Evolutionary conservation across 306 rosid genomes (phyloP).

Genomic region (Malus sieversii): DNA sequence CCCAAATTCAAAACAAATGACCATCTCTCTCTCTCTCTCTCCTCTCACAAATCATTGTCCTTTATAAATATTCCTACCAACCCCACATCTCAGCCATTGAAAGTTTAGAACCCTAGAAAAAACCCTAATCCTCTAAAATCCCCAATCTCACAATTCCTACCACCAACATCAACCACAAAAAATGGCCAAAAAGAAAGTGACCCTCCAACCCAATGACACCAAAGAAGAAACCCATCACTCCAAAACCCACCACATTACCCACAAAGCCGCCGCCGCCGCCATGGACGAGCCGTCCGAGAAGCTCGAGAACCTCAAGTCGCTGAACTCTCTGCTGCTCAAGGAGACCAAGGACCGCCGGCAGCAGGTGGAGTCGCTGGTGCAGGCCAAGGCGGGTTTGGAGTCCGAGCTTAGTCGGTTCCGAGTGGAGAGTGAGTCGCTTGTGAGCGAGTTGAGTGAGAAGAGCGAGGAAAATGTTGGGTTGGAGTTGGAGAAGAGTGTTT

Average conservation of each 20-base stretch:
- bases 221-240: constrained; percentile 9
- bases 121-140: constrained; percentile 27
- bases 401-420: constrained; percentile 19
- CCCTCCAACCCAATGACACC: constrained; percentile 22
- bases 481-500: constrained; percentile 35
- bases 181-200: constrained; percentile 67
- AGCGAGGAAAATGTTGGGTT: constrained; percentile 16
- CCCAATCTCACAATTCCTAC: constrained; percentile 14
- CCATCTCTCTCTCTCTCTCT: neutral
- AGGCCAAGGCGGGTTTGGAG: constrained; percentile 27
- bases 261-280: constrained; percentile 15
- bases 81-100: constrained; percentile 7
- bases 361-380: constrained; percentile 32
- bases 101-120: constrained; percentile 21
- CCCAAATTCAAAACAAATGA: constrained; percentile 13
- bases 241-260: neutral
- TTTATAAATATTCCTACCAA: neutral
- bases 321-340: constrained; percentile 53
- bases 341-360: constrained; percentile 44
- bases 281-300: constrained; percentile 36
- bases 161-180: neutral
- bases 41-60: neutral
- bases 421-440: constrained; percentile 22
- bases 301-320: constrained; percentile 56
- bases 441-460: constrained; percentile 13